These are phyloP conservation scores for Vitis hybrid DNA, from an alignment of 177 flowering plant species.

Conservation along the genomic window DNA sequence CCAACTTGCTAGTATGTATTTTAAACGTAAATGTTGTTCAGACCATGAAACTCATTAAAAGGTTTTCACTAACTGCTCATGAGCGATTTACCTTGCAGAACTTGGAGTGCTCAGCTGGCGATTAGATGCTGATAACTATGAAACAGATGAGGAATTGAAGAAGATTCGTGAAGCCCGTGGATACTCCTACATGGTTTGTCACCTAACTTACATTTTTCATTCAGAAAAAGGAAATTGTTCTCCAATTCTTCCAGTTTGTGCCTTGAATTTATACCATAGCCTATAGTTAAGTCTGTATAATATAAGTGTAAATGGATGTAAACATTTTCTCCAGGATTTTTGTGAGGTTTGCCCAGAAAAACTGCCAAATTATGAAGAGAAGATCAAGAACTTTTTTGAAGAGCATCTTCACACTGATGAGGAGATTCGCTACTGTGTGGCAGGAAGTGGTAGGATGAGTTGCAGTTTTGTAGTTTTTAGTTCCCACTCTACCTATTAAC, in stretches of 20 bases:
- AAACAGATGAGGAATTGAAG: conserved; percentile 85
- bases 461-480: background rate
- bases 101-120: conserved; percentile 94
- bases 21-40: background rate
- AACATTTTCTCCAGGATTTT: conserved; percentile 53
- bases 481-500: background rate
- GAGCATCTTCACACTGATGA: conserved; percentile 99
- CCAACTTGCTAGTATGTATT: conserved; percentile 56
- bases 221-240: background rate
- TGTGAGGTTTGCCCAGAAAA: conserved; percentile 90
- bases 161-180: conserved; percentile 85
- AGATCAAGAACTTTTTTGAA: conserved; percentile 81
- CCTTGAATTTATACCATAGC: background rate
- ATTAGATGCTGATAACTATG: conserved; percentile 85
- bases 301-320: background rate
- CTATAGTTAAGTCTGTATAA: too few relatives aligned
- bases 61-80: background rate
- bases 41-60: background rate
- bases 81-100: conserved; percentile 34
- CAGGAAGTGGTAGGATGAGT: conserved; percentile 75
- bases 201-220: background rate
- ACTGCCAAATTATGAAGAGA: conserved; percentile 91
- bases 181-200: conserved; percentile 68
- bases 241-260: too few relatives aligned
- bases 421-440: conserved; percentile 94